These are phyloP conservation scores for Colletotrichum sp. DNA, from an alignment of 2,329 filamentous ascomycete genomes.

Conservation along the genomic window DNA sequence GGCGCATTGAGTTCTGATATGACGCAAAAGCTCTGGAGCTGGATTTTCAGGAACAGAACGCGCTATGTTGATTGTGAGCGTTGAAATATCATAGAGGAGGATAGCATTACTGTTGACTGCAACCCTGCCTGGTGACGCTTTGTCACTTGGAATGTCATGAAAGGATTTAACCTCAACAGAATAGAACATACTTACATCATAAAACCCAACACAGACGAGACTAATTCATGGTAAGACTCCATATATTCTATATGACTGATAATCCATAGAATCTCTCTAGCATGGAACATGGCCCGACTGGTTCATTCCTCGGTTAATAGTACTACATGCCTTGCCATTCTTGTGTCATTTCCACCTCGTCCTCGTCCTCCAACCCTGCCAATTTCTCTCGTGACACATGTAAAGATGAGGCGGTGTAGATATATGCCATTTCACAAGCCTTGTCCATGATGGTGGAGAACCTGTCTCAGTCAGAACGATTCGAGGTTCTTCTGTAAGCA, in stretches of 20 bases:
- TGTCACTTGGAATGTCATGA: no score
- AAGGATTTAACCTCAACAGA: no score
- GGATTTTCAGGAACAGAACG: rapidly evolving
- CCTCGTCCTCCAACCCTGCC: background rate
- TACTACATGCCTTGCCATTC: rapidly evolving
- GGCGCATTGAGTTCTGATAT: rapidly evolving
- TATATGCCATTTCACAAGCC: background rate
- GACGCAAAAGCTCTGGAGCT: background rate
- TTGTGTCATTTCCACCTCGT: background rate
- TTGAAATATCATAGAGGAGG: no score
- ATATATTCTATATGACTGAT: no score
- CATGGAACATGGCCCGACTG: background rate
- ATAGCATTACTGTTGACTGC: no score
- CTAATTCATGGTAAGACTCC: no score
- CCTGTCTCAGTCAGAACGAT: background rate
- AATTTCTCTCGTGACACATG: background rate
- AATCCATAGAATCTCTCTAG: no score
- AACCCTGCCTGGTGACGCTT: no score
- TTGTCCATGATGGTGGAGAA: background rate
- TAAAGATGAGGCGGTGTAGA: background rate
- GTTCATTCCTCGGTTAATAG: background rate
- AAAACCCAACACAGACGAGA: no score
- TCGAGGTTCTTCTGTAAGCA: background rate
- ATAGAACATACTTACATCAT: no score
- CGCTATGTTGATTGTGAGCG: background rate